These are phyloP conservation scores for Aspergillus awamori DNA, from an alignment of 2,329 filamentous ascomycete species.

Conservation along the genomic window DNA sequence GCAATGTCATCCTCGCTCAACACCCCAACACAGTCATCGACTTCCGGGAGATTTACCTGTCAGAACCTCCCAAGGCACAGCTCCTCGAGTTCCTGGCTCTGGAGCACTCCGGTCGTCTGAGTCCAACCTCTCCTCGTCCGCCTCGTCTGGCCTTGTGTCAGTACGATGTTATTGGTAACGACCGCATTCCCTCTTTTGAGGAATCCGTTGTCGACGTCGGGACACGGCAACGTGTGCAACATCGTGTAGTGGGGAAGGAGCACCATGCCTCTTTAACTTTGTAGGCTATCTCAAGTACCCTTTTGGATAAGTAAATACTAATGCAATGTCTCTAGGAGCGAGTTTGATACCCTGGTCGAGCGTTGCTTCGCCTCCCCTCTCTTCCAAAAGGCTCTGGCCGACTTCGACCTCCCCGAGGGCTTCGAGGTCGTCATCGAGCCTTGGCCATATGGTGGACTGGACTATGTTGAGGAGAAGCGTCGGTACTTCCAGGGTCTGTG, in stretches of 20 bases:
- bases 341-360: slow-evolving; percentile 53
- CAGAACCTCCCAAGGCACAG: slow-evolving; percentile 55
- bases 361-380: slow-evolving; percentile 56
- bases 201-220: slow-evolving; percentile 57
- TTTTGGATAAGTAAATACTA: background rate
- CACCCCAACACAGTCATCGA: slow-evolving; percentile 38
- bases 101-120: slow-evolving; percentile 50
- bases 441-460: slow-evolving; percentile 60
- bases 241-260: slow-evolving; percentile 52
- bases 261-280: slow-evolving; percentile 53
- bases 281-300: slow-evolving; percentile 29
- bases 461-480: slow-evolving; percentile 49
- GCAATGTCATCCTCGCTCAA: slow-evolving; percentile 34
- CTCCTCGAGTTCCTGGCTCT: slow-evolving; percentile 52
- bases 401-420: slow-evolving; percentile 57
- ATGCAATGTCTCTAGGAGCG: slow-evolving; percentile 33
- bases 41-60: slow-evolving; percentile 56
- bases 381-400: slow-evolving; percentile 55
- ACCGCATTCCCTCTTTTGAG: slow-evolving; percentile 57
- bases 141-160: slow-evolving; percentile 56
- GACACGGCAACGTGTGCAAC: slow-evolving; percentile 44
- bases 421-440: slow-evolving; percentile 61
- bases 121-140: slow-evolving; percentile 47
- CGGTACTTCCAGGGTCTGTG: slow-evolving; percentile 58
- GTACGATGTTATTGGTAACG: slow-evolving; percentile 59